phyloP scores from a whole-genome alignment of 2,329 filamentous ascomycete species.

The Aspergillus persii region DNA sequence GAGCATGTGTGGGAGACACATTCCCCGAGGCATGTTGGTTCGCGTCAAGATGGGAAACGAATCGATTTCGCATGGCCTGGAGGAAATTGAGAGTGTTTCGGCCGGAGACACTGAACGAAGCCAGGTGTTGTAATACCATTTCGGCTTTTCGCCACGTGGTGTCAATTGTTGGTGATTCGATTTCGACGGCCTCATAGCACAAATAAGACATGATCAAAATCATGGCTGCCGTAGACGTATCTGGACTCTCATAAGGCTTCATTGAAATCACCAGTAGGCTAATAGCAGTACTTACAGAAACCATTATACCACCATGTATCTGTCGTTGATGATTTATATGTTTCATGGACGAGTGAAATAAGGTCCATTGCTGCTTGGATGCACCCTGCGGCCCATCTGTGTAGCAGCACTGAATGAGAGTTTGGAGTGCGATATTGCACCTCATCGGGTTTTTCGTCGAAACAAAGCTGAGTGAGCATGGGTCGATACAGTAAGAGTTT shows the following conservation, averaged over 20 bases:
- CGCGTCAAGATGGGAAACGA: no score
- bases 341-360: slow-evolving; percentile 29
- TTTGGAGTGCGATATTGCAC: not conserved
- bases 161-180: slow-evolving; percentile 18
- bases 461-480: slow-evolving; percentile 34
- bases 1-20: not conserved
- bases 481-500: slow-evolving; percentile 34
- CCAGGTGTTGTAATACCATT: slow-evolving; percentile 26
- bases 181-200: slow-evolving; percentile 17
- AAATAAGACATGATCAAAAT: slow-evolving; percentile 32
- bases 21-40: not conserved
- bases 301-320: slow-evolving; percentile 43
- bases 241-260: slow-evolving; percentile 6
- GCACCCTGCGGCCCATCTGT: slow-evolving; percentile 32
- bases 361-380: slow-evolving; percentile 31
- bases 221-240: slow-evolving; percentile 32
- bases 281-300: slow-evolving; percentile 31
- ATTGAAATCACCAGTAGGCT: no score
- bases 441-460: slow-evolving; percentile 11
- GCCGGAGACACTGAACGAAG: slow-evolving; percentile 27
- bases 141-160: slow-evolving; percentile 29
- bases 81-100: slow-evolving; percentile 31
- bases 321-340: slow-evolving; percentile 24
- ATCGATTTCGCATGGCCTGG: slow-evolving; percentile 11
- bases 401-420: slow-evolving; percentile 18